These are phyloP conservation scores for Platanthera guangdongensis DNA, from an alignment of 106 monocot genomes.

Conservation along the genomic window DNA sequence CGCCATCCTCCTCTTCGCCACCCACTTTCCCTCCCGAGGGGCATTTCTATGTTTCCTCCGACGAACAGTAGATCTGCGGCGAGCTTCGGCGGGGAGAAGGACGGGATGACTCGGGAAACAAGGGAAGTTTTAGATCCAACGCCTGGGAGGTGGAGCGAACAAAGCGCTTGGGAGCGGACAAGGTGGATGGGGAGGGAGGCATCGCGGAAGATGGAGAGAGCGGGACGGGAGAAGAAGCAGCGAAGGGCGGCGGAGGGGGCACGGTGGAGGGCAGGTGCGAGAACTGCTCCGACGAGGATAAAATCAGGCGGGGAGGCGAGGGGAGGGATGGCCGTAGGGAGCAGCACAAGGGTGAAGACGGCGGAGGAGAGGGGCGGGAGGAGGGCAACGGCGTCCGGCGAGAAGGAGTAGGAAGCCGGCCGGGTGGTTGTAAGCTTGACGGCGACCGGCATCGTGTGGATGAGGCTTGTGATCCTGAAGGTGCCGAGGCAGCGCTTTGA, in stretches of 20 bases:
- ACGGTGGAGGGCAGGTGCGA: constrained; percentile 11
- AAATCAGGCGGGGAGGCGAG: constrained; percentile 13
- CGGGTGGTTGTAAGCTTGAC: constrained; percentile 3
- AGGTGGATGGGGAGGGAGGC: constrained; percentile 14
- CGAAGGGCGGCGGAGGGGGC: background rate
- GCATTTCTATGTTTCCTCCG: constrained; percentile 13
- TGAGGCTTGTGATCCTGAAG: constrained; percentile 9
- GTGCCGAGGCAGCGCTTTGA: background rate
- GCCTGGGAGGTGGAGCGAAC: constrained; percentile 1
- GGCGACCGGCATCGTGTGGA: constrained; percentile 13
- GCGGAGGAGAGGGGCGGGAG: constrained; percentile 19
- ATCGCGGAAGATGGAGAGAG: constrained; percentile 15
- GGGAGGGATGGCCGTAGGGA: constrained; percentile 7
- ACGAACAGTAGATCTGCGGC: constrained; percentile 13
- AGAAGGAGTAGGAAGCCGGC: constrained; percentile 4
- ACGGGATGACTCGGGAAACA: background rate
- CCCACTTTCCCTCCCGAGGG: constrained; percentile 11
- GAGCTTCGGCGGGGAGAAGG: constrained; percentile 14
- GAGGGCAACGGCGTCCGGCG: constrained; percentile 6
- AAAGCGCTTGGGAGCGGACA: constrained; percentile 12
- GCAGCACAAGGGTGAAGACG: constrained; percentile 13
- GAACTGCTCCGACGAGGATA: constrained; percentile 2
- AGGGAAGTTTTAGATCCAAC: background rate
- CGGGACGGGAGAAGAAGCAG: constrained; percentile 14
- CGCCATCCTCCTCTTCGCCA: background rate